These are phyloP conservation scores for Globisporangium nagaii DNA, from an alignment of 352 stramenopile genomes.

Conservation along the genomic window DNA sequence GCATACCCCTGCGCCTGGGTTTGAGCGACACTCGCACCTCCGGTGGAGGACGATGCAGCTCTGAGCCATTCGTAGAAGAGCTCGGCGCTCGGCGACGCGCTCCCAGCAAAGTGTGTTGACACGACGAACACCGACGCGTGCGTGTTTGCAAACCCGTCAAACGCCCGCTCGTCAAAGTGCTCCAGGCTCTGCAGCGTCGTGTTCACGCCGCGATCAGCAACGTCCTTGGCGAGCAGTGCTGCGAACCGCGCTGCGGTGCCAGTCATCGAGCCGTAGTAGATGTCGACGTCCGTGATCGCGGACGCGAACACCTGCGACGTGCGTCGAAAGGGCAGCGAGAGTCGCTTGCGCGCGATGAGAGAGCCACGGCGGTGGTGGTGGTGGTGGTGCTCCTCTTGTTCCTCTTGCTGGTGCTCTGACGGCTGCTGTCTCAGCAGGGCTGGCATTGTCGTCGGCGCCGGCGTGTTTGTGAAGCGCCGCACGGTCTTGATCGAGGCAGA, in stretches of 20 bases:
- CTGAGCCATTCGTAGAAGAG: conserved; percentile 86
- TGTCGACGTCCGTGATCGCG: conserved; percentile 47
- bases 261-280: conserved; percentile 95
- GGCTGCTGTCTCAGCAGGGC: not conserved
- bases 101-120: conserved; percentile 93
- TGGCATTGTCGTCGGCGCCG: not conserved
- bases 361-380: no score
- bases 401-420: not conserved
- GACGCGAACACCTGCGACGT: conserved; percentile 10
- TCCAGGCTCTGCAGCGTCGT: conserved; percentile 84
- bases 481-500: not conserved
- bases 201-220: conserved; percentile 42
- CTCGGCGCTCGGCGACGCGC: conserved; percentile 91
- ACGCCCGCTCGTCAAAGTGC: conserved; percentile 45
- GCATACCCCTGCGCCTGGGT: not conserved
- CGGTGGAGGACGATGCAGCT: conserved; percentile 3
- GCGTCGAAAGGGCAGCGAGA: conserved; percentile 10
- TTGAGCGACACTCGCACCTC: not conserved
- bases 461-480: not conserved
- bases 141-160: conserved; percentile 20
- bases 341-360: conserved; percentile 3
- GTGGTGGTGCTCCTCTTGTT: not conserved
- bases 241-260: conserved; percentile 92
- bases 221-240: conserved; percentile 71
- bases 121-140: conserved; percentile 88